Base-by-base conservation (phyloP, 1,284 basidiomycete genomes). In the Cryptococcus sp. region DNA sequence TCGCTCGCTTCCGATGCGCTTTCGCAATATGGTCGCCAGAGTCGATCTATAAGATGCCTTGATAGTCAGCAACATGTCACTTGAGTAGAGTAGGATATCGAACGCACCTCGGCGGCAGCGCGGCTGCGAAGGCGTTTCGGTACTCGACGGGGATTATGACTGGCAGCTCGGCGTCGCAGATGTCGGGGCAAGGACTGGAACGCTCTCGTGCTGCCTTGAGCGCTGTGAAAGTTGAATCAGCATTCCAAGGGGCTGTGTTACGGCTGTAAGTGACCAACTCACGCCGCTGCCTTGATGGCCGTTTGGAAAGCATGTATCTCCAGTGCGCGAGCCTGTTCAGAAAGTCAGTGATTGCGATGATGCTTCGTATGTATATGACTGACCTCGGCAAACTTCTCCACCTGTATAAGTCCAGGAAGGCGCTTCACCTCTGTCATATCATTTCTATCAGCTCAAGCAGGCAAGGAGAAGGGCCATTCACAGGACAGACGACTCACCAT, bases 171-270 rank as follows among this genome's bases (percentile, higher is more conserved):
- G 35, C 93, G 84, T 23, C 93, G 84, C 15, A 97, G 82, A 72
- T 93, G 90, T 22, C 93, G 83, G 11, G 93, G 93, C 10, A 96
- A 82, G 16, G 88, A 86, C 76, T 97, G 93, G 85, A 93, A 97
- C 1, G 87, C 90, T 56, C 93, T 83, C 60, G 89, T 86, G 0
- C 87, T 89, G 23, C 86, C 85, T 61, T 83, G 85, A 16, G 72
- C 67, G 19, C 76, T 77, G 65, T 17, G 10, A 10, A 30, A 5
- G 27, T 30, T 11, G 0, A n/a, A 5, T 43, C 7, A 25, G 48
- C 66, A 49, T 62, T 57, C n/a, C n/a, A 27, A 50, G 43, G 41
- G 23, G 35, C 5, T 5, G 10, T 46, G 4, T 16, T 19, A 30
- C 16, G 2, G 47, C 23, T 10, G 30, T 3, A 30, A 7, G n/a